Percentiles rank a stretch among this genome's conserved stretches.
Evolutionary conservation across 192 early-diverging fungal genomes (phyloP).

Genomic region (Entomortierella beljakovae): DNA sequence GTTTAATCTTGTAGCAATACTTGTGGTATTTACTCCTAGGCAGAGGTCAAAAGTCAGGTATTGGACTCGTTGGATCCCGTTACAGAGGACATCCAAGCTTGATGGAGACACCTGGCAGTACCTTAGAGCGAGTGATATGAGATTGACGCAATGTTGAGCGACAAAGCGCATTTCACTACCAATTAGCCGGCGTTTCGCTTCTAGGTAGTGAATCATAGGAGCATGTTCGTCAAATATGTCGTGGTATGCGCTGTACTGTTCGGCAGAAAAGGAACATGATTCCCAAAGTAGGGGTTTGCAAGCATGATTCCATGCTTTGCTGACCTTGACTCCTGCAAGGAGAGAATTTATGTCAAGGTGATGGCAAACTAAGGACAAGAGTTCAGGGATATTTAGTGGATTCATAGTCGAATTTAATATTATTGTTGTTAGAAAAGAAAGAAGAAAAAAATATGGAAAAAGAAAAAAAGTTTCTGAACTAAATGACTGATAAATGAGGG

Average conservation of each 20-base stretch:
- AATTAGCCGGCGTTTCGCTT: constrained; percentile 31
- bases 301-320: constrained; percentile 6
- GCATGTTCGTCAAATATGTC: constrained; percentile 33
- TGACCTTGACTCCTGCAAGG: constrained; percentile 9
- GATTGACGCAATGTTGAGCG: constrained; percentile 41
- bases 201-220: constrained; percentile 20
- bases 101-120: constrained; percentile 21
- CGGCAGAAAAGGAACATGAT: constrained; percentile 34
- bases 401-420: constrained; percentile 6
- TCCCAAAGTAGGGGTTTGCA: constrained; percentile 36
- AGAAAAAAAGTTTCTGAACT: neutral
- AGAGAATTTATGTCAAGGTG: constrained; percentile 27
- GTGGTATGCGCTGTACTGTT: constrained; percentile 26
- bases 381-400: constrained; percentile 30
- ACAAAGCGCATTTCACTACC: constrained; percentile 42
- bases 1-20: constrained; percentile 16
- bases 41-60: constrained; percentile 30
- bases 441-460: neutral
- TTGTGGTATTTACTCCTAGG: constrained; percentile 30
- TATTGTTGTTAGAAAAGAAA: neutral
- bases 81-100: constrained; percentile 36
- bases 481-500: neutral
- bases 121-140: constrained; percentile 6
- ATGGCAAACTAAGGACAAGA: constrained; percentile 14
- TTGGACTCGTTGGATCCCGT: constrained; percentile 19